A percentile compares a stretch with the other conserved stretches of the same genome.
Conservation (phyloP, 208 protist species). For the Crithidia expoeki region DNA sequence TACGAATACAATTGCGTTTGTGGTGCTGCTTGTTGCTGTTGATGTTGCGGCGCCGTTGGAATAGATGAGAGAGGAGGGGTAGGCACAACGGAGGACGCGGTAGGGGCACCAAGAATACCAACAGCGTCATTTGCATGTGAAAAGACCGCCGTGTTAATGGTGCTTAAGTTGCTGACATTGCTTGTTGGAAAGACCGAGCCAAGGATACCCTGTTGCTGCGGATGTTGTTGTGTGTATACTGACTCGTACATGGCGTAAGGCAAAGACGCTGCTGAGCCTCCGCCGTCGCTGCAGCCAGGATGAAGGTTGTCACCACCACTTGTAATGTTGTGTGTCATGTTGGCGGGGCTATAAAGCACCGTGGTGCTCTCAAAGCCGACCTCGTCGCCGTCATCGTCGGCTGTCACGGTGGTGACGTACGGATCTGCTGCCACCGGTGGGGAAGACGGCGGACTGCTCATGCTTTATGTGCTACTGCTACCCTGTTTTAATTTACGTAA, state of each 20-base stretch:
- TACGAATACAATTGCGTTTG: neutral
- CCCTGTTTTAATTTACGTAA: neutral
- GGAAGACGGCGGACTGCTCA: neutral
- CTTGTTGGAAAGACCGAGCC: neutral
- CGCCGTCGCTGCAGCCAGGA: neutral
- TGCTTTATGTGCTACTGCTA: too few species aligned
- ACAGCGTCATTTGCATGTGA: neutral
- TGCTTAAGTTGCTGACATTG: neutral
- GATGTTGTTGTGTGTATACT: constrained; percentile 9
- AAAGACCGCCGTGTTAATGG: neutral
- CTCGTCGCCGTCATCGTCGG: constrained; percentile 1
- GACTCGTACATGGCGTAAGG: constrained; percentile 23
- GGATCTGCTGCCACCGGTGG: neutral
- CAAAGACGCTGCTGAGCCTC: neutral
- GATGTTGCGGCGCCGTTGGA: neutral
- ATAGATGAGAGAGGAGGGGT: neutral
- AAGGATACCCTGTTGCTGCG: constrained; percentile 13
- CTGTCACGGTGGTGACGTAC: neutral
- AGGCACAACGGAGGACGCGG: too few species aligned
- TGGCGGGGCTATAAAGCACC: constrained; percentile 6
- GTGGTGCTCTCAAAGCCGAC: constrained; percentile 33
- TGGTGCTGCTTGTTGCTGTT: neutral
- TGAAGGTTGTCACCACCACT: neutral
- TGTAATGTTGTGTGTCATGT: neutral
- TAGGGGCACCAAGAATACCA: constrained; percentile 2